Conservation (phyloP, 495 filamentous ascomycete species). For the Melanomma pulvis-pyrius region DNA sequence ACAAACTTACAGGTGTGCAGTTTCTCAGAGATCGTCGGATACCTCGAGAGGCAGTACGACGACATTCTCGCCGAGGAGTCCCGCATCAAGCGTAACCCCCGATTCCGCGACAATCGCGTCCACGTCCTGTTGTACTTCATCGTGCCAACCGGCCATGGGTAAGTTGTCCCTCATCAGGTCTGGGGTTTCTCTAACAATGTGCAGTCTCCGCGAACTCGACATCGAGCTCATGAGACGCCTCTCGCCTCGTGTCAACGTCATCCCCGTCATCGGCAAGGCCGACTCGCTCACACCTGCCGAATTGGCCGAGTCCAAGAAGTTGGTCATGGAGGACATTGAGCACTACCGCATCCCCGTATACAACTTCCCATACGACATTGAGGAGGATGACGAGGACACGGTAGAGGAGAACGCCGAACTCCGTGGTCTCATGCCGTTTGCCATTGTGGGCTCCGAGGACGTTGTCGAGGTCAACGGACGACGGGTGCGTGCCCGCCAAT, state of each 20-base stretch:
- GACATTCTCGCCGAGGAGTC: conserved; percentile 98
- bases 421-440: conserved; percentile 95
- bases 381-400: conserved; percentile 99
- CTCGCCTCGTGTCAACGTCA: conserved; percentile 96
- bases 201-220: conserved; percentile 92
- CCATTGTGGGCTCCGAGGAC: conserved; percentile 96
- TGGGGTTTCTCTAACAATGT: conserved; percentile 39
- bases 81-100: conserved; percentile 99
- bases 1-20: conserved; percentile 48
- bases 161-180: conserved; percentile 37
- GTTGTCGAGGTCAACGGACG: conserved; percentile 90
- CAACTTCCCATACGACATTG: conserved; percentile 99
- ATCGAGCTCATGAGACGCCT: conserved; percentile 99
- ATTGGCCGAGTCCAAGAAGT: conserved; percentile 97
- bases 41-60: conserved; percentile 98
- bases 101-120: conserved; percentile 98
- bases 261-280: conserved; percentile 97
- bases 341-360: conserved; percentile 99
- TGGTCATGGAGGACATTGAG: conserved; percentile 99
- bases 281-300: conserved; percentile 96
- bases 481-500: conserved; percentile 91
- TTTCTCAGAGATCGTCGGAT: conserved; percentile 96
- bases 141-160: conserved; percentile 96
- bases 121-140: conserved; percentile 99
- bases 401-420: conserved; percentile 99